Conservation (phyloP, 2,329 filamentous ascomycete species). For the Colletotrichum ledebouriae region DNA sequence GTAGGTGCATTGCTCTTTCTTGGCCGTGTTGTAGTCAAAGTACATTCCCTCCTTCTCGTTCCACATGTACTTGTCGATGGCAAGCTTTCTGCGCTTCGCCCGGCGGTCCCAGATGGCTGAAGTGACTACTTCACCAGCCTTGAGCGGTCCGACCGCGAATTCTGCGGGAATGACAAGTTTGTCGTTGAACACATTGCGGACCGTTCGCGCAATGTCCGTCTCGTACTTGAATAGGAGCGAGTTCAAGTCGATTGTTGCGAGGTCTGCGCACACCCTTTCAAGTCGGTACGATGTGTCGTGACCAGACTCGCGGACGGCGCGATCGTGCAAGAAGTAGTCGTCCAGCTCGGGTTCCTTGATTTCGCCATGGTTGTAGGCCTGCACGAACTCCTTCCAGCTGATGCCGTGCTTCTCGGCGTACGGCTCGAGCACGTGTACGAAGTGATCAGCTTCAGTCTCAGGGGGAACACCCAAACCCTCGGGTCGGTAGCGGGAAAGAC, state of each 20-base stretch:
- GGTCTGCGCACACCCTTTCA: conserved; percentile 86
- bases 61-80: conserved; percentile 95
- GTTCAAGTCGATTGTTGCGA: conserved; percentile 95
- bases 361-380: conserved; percentile 84
- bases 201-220: conserved; percentile 88
- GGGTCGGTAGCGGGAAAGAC: conserved; percentile 87
- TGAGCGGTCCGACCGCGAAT: conserved; percentile 78
- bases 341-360: conserved; percentile 90
- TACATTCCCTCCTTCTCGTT: conserved; percentile 93
- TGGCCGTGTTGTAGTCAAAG: conserved; percentile 94
- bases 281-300: conserved; percentile 97
- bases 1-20: conserved; percentile 84
- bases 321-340: conserved; percentile 95
- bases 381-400: conserved; percentile 85
- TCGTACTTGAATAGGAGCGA: conserved; percentile 98
- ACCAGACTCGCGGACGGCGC: conserved; percentile 94
- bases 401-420: conserved; percentile 88
- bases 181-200: conserved; percentile 87
- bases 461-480: conserved; percentile 88
- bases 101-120: conserved; percentile 93
- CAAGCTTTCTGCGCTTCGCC: conserved; percentile 84
- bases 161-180: conserved; percentile 84
- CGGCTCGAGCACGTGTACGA: conserved; percentile 84
- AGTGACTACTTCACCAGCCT: conserved; percentile 79
- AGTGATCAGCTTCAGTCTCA: conserved; percentile 90